Conservation (phyloP, 768 basidiomycete genomes). For the Leccinellum luteum region DNA sequence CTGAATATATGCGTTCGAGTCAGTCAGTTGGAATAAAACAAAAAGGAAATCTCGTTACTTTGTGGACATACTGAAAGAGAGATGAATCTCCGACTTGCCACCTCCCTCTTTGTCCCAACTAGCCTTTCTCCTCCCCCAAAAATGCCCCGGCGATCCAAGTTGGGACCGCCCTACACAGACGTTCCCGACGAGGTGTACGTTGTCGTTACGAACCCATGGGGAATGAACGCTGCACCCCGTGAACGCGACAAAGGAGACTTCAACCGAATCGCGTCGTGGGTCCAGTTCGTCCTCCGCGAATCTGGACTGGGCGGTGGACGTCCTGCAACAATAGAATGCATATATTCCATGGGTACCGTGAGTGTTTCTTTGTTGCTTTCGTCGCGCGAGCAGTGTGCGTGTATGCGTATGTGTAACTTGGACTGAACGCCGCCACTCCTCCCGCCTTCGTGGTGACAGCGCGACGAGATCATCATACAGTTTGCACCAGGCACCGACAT, state of each 20-base stretch:
- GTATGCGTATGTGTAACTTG: background rate
- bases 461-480: constrained; percentile 30
- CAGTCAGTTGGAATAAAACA: constrained; percentile 5
- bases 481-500: constrained; percentile 22
- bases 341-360: constrained; percentile 31
- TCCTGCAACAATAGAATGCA: constrained; percentile 18
- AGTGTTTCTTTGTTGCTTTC: constrained; percentile 11
- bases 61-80: constrained; percentile 5
- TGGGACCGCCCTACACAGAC: constrained; percentile 28
- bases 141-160: constrained; percentile 23
- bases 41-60: constrained; percentile 12
- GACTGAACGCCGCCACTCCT: background rate
- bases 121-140: background rate
- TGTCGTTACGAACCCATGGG: constrained; percentile 28
- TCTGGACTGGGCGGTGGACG: constrained; percentile 12
- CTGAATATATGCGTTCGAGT: background rate
- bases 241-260: constrained; percentile 16
- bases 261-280: constrained; percentile 26
- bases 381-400: background rate
- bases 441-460: constrained; percentile 12
- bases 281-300: constrained; percentile 21
- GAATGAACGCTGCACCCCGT: constrained; percentile 2
- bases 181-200: constrained; percentile 21
- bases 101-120: background rate
- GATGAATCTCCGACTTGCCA: constrained; percentile 18